A percentile compares a stretch with the other conserved stretches of the same genome.
Conservation (phyloP, 2,329 filamentous ascomycete genomes). For the Alternaria rosae region DNA sequence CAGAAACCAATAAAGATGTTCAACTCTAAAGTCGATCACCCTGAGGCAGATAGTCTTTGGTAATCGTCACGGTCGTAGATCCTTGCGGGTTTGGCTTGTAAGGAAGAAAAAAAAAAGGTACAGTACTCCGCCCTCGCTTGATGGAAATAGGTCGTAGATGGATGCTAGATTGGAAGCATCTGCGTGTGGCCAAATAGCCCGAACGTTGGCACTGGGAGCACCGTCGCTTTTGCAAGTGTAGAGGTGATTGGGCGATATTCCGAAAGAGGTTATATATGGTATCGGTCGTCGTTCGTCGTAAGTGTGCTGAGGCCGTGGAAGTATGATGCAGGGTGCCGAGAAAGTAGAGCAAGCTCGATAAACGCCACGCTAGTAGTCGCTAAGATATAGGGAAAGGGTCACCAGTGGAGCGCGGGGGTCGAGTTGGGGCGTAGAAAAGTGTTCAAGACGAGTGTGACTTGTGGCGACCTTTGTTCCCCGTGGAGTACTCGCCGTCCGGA, state of each 20-base stretch:
- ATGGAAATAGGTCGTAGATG: constrained; percentile 25
- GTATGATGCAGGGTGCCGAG: constrained; percentile 41
- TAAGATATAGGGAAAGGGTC: constrained; percentile 44
- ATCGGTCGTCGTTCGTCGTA: constrained; percentile 41
- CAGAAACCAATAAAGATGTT: constrained; percentile 43
- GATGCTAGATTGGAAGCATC: constrained; percentile 30
- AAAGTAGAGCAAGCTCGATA: constrained; percentile 40
- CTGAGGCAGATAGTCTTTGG: constrained; percentile 51
- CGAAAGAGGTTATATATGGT: constrained; percentile 47
- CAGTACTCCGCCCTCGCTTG: constrained; percentile 31
- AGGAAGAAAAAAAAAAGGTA: constrained; percentile 30
- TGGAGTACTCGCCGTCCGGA: constrained; percentile 57
- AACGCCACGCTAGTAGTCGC: constrained; percentile 50
- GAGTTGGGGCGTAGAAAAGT: constrained; percentile 21
- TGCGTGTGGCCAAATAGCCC: constrained; percentile 26
- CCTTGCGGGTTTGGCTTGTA: constrained; percentile 36
- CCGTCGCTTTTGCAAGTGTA: constrained; percentile 42
- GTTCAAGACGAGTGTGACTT: constrained; percentile 47
- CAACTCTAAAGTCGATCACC: constrained; percentile 50
- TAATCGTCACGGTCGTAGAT: constrained; percentile 48
- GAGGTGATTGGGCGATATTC: constrained; percentile 35
- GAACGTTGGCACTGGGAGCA: constrained; percentile 22
- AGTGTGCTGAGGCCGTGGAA: constrained; percentile 37
- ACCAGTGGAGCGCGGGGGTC: constrained; percentile 31
- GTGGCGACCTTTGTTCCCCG: constrained; percentile 46